phyloP scores from a whole-genome alignment of 148 eudicot genomes.

The Rhododendron ovatum region DNA sequence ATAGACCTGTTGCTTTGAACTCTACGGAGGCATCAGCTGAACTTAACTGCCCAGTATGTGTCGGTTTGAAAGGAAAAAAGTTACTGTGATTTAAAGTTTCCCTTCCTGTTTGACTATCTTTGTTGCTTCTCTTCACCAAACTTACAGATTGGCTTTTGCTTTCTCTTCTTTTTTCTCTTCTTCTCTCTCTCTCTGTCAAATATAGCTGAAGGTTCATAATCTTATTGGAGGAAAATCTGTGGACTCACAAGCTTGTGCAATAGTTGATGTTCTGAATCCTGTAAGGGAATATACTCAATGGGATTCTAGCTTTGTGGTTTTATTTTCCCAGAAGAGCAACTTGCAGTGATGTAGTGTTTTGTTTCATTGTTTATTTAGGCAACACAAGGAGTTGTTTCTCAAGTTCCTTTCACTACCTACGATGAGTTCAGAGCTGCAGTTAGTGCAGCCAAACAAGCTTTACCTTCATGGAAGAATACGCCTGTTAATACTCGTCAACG shows the following conservation, averaged over 20 bases:
- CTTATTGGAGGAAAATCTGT: constrained; percentile 57
- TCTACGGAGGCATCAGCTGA: constrained; percentile 11
- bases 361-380: constrained; percentile 35
- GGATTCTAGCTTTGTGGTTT: background rate
- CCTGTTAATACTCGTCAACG: constrained; percentile 49
- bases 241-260: constrained; percentile 38
- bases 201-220: constrained; percentile 38
- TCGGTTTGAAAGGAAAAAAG: background rate
- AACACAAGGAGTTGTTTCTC: constrained; percentile 63
- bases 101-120: background rate
- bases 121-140: background rate
- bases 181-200: background rate
- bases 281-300: constrained; percentile 26
- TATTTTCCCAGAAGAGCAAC: constrained; percentile 1
- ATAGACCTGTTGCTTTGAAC: constrained; percentile 2
- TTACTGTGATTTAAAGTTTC: background rate
- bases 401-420: constrained; percentile 53
- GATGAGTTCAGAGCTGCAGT: constrained; percentile 66
- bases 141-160: background rate
- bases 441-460: constrained; percentile 57
- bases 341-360: background rate
- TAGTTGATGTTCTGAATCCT: constrained; percentile 60
- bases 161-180: background rate
- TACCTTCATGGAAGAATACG: constrained; percentile 48
- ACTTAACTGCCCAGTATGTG: constrained; percentile 16